Conservation (phyloP, 805 yeast genomes). For the Teunomyces pallodes region DNA sequence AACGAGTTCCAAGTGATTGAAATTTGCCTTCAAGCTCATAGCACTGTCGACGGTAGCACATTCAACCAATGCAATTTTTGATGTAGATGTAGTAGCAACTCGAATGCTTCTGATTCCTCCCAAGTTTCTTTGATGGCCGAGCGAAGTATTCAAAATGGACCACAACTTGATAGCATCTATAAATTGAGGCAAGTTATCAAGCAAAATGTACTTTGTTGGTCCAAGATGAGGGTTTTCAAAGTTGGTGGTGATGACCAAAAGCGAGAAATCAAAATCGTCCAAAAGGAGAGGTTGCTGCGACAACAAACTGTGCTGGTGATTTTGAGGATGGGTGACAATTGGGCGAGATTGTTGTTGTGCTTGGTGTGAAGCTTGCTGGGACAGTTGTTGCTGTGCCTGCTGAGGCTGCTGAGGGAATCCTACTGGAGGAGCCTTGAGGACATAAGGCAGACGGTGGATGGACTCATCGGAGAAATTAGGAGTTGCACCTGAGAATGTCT, state of each 20-base stretch:
- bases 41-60: conserved; percentile 73
- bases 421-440: neutral
- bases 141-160: conserved; percentile 33
- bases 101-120: conserved; percentile 58
- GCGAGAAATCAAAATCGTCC: conserved; percentile 61
- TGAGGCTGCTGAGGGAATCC: conserved; percentile 2
- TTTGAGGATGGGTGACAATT: neutral
- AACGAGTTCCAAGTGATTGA: conserved; percentile 79
- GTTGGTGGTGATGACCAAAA: conserved; percentile 64
- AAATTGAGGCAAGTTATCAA: conserved; percentile 79
- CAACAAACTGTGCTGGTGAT: conserved; percentile 2
- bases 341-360: conserved; percentile 3
- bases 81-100: conserved; percentile 16
- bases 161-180: conserved; percentile 47
- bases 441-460: conserved; percentile 9
- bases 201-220: conserved; percentile 73
- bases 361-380: conserved; percentile 3
- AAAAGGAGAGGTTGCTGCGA: conserved; percentile 8
- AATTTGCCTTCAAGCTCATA: conserved; percentile 68
- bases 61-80: conserved; percentile 53
- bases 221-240: conserved; percentile 67
- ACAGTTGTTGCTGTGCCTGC: neutral
- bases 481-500: conserved; percentile 39
- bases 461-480: conserved; percentile 20
- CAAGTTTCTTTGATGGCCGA: conserved; percentile 61